phyloP scores from a whole-genome alignment of 2,329 filamentous ascomycete species.

The Paraphoma sp. region DNA sequence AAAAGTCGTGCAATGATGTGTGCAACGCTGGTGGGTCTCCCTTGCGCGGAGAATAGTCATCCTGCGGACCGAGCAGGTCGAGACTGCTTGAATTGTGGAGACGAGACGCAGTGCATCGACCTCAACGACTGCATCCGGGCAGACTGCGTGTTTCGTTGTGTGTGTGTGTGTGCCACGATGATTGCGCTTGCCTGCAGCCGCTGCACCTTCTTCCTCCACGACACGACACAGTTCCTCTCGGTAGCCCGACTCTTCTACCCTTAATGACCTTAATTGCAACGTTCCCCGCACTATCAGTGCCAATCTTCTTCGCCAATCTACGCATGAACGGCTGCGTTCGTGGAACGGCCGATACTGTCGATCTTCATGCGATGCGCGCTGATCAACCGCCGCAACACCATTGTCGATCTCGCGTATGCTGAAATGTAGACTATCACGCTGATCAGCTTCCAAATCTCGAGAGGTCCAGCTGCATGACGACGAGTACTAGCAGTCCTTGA shows the following conservation, averaged over 20 bases:
- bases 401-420: background rate
- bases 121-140: slow-evolving; percentile 2
- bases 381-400: background rate
- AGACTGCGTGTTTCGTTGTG: background rate
- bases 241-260: background rate
- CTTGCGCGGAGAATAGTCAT: slow-evolving; percentile 8
- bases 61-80: slow-evolving; percentile 1
- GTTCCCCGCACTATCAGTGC: background rate
- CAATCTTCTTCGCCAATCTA: background rate
- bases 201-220: background rate
- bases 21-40: background rate
- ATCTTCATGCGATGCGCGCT: background rate
- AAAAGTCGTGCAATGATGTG: background rate
- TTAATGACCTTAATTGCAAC: background rate
- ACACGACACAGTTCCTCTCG: background rate
- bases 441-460: background rate
- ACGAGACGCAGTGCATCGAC: background rate
- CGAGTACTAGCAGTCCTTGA: background rate
- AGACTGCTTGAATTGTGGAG: background rate
- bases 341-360: background rate
- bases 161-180: background rate
- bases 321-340: background rate
- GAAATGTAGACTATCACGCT: background rate
- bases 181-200: background rate
- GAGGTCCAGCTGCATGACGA: background rate